Conservation (phyloP, 768 basidiomycete genomes). For the Boletellus ananiceps region DNA sequence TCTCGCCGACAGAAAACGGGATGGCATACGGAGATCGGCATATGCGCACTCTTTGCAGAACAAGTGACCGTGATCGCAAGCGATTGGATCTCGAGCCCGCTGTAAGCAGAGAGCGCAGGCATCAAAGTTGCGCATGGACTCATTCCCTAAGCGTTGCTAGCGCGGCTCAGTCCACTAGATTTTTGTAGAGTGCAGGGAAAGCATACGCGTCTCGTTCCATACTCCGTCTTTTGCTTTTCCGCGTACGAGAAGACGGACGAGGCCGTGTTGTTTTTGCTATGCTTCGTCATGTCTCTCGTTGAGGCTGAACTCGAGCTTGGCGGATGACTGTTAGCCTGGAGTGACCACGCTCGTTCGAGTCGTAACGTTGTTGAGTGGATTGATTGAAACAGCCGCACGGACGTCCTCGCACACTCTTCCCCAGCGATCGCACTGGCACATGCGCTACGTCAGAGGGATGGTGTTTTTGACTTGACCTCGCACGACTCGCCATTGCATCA, state of each 20-base stretch:
- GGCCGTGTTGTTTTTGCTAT: slow-evolving; percentile 87
- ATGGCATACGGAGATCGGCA: slow-evolving; percentile 66
- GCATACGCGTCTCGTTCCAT: slow-evolving; percentile 74
- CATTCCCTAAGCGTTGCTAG: slow-evolving; percentile 57
- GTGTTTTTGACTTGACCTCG: no score
- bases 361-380: no score
- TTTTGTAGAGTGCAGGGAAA: neutral
- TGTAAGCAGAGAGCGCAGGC: slow-evolving; percentile 87
- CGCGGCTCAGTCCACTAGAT: slow-evolving; percentile 2
- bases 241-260: slow-evolving; percentile 89
- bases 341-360: no score
- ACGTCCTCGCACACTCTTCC: no score
- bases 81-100: slow-evolving; percentile 75
- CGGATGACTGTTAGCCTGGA: no score
- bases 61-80: slow-evolving; percentile 82
- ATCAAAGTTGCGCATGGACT: slow-evolving; percentile 90
- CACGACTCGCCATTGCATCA: no score
- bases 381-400: no score
- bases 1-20: slow-evolving; percentile 2
- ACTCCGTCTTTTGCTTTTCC: slow-evolving; percentile 74
- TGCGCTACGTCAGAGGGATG: no score
- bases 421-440: no score
- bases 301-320: no score
- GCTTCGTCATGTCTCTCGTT: slow-evolving; percentile 57
- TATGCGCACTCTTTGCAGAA: slow-evolving; percentile 96